Conservation (phyloP, 139 green algal genomes). For the Chlamydomonas eustigma region DNA sequence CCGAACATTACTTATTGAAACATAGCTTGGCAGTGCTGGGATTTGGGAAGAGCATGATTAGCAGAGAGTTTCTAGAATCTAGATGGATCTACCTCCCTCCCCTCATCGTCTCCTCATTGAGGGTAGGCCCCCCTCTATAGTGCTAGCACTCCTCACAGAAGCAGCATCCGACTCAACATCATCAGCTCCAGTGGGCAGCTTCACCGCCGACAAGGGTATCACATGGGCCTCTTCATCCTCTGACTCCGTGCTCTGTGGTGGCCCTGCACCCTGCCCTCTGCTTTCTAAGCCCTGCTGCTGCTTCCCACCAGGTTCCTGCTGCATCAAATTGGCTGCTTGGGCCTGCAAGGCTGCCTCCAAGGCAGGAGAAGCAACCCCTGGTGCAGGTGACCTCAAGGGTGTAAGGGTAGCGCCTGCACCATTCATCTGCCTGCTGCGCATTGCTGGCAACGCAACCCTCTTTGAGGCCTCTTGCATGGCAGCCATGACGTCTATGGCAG, state of each 20-base stretch:
- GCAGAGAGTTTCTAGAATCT: background rate
- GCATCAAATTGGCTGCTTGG: background rate
- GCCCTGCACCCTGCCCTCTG: background rate
- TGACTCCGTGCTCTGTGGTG: background rate
- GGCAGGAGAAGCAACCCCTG: no score
- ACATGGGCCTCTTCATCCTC: background rate
- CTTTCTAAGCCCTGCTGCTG: no score
- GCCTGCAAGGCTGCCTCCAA: constrained; percentile 2
- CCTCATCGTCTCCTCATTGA: no score
- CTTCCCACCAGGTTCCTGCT: background rate
- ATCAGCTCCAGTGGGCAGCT: background rate
- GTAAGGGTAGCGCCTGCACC: background rate
- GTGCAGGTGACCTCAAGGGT: background rate
- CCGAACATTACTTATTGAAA: no score
- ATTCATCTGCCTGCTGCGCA: background rate
- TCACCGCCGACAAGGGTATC: background rate
- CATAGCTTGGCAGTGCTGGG: background rate
- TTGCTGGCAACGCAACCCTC: background rate
- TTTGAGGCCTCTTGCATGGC: background rate
- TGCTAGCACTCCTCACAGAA: background rate
- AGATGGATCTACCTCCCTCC: no score
- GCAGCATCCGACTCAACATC: constrained; percentile 6
- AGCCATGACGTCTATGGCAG: background rate
- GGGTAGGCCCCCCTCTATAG: background rate
- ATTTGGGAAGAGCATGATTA: background rate